Base-by-base conservation (phyloP, 805 yeast species). In the Nakazawaea peltata region DNA sequence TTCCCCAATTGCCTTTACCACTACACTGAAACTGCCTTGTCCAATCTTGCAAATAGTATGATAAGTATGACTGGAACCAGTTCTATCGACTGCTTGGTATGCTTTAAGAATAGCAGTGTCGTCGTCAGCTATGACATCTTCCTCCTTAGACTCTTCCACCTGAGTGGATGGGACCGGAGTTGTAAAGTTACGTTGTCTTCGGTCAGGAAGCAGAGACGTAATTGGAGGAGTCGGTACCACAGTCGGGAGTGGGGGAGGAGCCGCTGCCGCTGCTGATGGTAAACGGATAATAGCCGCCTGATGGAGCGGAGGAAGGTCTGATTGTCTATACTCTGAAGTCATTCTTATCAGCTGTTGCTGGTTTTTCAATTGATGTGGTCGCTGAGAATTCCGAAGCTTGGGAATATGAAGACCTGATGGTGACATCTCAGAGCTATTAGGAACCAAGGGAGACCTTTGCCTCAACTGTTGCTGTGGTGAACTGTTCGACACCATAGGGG, bases 21-120 rank as follows among this genome's bases (percentile, higher is more conserved):
- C 92, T 6, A 65, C 67, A 51, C 86, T 77, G 53, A 81, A 82
- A 19, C 77, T 70, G 0, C 94, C 94, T 15, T 61, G 46, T 1
- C 94, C 94, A 4, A 82, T 27, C 12, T 27, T 11, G 28, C 28
- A 13, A 9, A 8, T 22, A 22, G 24, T 22, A 8, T 22, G 8
- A 11, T 10, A 25, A 8, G 14, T 8, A 7, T 25, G 10, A 9
- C 11, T 22, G 24, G 8, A 9, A 8, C 24, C 24, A 22, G 24
- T 22, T 8, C 8, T 22, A 22, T 22, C 24, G 23, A 21, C 23
- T 21, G 23, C 10, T 7, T 8, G 23, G 23, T 8, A 21, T 21
- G 23, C 10, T 21, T 21, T 21, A 10, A 21, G 23, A n/a, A n/a
- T 22, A 22, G 24, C 24, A 9, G 24, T 22, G 24, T 22, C 8